Percentiles rank a stretch among this genome's conserved stretches.
Evolutionary conservation across 129 eudicot species (phyloP).

Genomic region (Pseudognaphalium luteoalbum): DNA sequence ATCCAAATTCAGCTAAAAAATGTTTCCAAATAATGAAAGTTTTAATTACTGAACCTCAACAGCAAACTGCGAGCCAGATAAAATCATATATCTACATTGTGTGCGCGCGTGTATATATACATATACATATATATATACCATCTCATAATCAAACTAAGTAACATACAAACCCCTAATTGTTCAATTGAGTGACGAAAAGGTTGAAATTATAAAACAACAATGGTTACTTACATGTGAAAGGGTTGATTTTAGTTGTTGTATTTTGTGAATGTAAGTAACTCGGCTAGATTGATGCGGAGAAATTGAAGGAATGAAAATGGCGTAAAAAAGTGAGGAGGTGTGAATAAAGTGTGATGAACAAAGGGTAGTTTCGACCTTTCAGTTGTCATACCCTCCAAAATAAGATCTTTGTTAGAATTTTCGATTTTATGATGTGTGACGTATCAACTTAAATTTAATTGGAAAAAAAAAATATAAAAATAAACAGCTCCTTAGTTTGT

Average conservation of each 20-base stretch:
- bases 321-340: conserved; percentile 19
- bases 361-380: conserved; percentile 25
- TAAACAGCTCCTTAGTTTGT: too few species aligned
- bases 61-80: too few species aligned
- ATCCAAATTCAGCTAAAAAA: neutral
- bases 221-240: neutral
- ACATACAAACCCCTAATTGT: conserved; percentile 23
- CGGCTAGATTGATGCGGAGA: neutral
- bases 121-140: too few species aligned
- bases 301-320: conserved; percentile 11
- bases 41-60: too few species aligned
- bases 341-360: conserved; percentile 23
- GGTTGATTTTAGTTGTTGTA: neutral
- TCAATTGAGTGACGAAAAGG: neutral
- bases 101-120: too few species aligned
- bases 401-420: neutral
- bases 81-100: too few species aligned
- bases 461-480: too few species aligned
- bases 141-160: neutral
- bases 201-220: conserved; percentile 10
- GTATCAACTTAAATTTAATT: too few species aligned
- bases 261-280: neutral
- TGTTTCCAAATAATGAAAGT: too few species aligned
- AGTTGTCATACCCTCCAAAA: conserved; percentile 15
- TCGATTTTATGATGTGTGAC: too few species aligned